Conservation (phyloP, 129 eudicot genomes). For the Ambrosia trifida region DNA sequence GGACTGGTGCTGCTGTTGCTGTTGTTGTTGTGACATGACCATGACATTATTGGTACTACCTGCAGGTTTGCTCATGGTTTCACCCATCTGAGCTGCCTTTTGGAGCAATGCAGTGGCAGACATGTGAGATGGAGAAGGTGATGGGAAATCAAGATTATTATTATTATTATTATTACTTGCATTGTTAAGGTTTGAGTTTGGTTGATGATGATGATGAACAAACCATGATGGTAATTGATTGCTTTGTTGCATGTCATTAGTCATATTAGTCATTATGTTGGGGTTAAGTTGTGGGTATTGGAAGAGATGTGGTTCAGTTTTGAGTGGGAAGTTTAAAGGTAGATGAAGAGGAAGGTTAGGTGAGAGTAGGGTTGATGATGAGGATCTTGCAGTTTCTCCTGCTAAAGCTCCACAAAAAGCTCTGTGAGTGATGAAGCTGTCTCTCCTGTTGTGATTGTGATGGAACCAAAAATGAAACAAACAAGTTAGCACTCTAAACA, state of each 20-base stretch:
- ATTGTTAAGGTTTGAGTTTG: constrained; percentile 43
- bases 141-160: constrained; percentile 7
- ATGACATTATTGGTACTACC: constrained; percentile 29
- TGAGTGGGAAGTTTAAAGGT: constrained; percentile 42
- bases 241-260: constrained; percentile 19
- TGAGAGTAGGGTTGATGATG: constrained; percentile 35
- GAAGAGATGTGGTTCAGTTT: constrained; percentile 43
- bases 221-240: constrained; percentile 38
- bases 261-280: constrained; percentile 27
- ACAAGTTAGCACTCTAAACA: constrained; percentile 16
- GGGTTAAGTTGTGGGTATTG: constrained; percentile 35
- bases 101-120: constrained; percentile 77
- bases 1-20: constrained; percentile 39
- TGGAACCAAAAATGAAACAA: constrained; percentile 38
- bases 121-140: constrained; percentile 48
- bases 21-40: constrained; percentile 37
- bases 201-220: constrained; percentile 29
- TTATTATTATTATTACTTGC: constrained; percentile 20
- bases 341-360: constrained; percentile 35
- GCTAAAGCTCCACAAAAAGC: constrained; percentile 80
- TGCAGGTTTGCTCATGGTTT: constrained; percentile 51
- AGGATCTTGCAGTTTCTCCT: constrained; percentile 59
- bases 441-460: constrained; percentile 57
- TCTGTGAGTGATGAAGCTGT: constrained; percentile 80
- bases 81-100: constrained; percentile 79